Evolutionary conservation across 495 filamentous ascomycete genomes (phyloP).

Genomic region (Talaromyces trachyspermus): DNA sequence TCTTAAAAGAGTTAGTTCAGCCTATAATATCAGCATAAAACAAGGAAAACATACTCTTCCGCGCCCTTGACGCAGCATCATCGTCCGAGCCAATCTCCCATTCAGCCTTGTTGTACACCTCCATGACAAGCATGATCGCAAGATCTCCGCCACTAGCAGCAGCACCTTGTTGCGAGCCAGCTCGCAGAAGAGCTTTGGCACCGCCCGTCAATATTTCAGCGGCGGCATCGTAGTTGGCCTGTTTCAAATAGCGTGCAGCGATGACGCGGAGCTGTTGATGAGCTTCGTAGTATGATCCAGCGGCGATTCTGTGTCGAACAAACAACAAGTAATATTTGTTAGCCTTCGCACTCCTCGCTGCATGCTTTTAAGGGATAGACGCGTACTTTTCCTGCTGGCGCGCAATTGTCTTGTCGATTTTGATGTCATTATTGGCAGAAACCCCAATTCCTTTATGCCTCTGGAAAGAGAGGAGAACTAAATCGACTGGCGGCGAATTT

Average conservation of each 20-base stretch:
- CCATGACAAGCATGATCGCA: conserved; percentile 72
- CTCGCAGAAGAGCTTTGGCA: conserved; percentile 74
- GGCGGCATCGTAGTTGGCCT: conserved; percentile 71
- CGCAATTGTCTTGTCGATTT: conserved; percentile 67
- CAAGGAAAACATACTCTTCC: conserved; percentile 33
- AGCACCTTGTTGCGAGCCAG: conserved; percentile 65
- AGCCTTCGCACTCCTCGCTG: not conserved
- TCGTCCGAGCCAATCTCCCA: conserved; percentile 59
- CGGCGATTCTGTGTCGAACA: conserved; percentile 59
- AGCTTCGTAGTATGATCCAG: conserved; percentile 93
- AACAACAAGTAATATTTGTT: conserved; percentile 10
- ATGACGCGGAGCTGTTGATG: conserved; percentile 95
- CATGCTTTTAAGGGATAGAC: not conserved
- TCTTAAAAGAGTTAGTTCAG: conserved; percentile 24
- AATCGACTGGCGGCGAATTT: conserved; percentile 10
- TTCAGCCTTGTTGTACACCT: conserved; percentile 79
- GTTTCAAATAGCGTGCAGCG: conserved; percentile 83
- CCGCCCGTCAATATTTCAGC: conserved; percentile 81
- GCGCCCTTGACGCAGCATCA: conserved; percentile 30
- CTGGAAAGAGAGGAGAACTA: not conserved
- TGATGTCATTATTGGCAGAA: conserved; percentile 46
- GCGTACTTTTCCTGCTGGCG: conserved; percentile 62
- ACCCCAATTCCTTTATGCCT: not conserved
- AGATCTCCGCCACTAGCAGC: conserved; percentile 84
- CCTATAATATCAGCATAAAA: not conserved